These are phyloP conservation scores for Areca catechu DNA, from an alignment of 176 grass and related monocot genomes.

Conservation along the genomic window DNA sequence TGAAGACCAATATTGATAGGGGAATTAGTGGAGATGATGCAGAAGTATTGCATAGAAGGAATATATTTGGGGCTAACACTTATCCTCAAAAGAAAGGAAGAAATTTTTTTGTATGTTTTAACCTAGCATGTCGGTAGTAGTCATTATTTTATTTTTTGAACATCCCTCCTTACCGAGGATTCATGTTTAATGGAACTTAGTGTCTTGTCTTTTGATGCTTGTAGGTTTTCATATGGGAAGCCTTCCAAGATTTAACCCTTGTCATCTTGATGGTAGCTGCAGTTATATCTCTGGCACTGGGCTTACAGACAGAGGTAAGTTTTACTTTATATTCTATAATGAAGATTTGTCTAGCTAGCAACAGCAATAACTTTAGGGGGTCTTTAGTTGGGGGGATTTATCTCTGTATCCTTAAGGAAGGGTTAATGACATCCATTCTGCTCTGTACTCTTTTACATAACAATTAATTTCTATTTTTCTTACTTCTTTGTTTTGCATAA, in stretches of 20 bases:
- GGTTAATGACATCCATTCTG: too few relatives aligned
- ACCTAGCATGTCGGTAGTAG: neutral
- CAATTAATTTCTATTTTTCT: too few relatives aligned
- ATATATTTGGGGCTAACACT: constrained; percentile 51
- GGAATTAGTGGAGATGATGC: constrained; percentile 36
- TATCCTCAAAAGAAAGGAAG: constrained; percentile 76
- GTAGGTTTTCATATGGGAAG: constrained; percentile 84
- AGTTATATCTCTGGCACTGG: constrained; percentile 76
- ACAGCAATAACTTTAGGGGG: too few relatives aligned
- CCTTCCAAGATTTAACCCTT: constrained; percentile 91
- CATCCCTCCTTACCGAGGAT: neutral
- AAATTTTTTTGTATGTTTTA: constrained; percentile 28
- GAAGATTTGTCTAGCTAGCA: too few relatives aligned
- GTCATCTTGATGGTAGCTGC: constrained; percentile 85
- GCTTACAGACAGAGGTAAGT: constrained; percentile 85
- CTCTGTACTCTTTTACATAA: too few relatives aligned
- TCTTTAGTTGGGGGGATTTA: too few relatives aligned
- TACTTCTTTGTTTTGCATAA: too few relatives aligned
- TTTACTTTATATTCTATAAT: neutral
- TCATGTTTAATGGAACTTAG: too few relatives aligned
- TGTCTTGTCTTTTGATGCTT: neutral
- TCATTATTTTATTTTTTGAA: neutral
- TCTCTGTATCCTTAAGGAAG: too few relatives aligned
- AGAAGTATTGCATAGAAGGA: constrained; percentile 46
- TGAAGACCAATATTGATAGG: constrained; percentile 60